These are phyloP conservation scores for Neotropicomus parvogracilis DNA, from an alignment of 1,284 basidiomycete species.

Conservation along the genomic window DNA sequence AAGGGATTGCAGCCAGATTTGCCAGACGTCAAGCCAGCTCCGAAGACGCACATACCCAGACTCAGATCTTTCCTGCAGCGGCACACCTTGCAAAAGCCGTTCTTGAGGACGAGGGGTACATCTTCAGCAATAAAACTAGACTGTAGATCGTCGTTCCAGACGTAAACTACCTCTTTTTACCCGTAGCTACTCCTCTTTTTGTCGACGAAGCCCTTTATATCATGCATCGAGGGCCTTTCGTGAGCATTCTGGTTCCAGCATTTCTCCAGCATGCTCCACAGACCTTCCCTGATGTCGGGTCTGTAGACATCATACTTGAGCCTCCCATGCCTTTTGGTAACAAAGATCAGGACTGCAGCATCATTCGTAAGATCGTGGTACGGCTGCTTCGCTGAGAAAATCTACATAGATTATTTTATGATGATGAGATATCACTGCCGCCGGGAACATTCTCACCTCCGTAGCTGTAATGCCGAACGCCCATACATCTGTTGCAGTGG, in stretches of 20 bases:
- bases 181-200: constrained; percentile 15
- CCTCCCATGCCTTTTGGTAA: constrained; percentile 14
- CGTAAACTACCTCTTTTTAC: background rate
- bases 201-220: constrained; percentile 19
- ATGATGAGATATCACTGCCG: background rate
- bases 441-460: constrained; percentile 20
- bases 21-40: constrained; percentile 85
- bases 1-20: constrained; percentile 90
- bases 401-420: constrained; percentile 9
- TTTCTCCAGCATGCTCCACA: constrained; percentile 22
- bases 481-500: constrained; percentile 28
- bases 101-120: constrained; percentile 51
- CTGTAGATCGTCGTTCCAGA: constrained; percentile 28
- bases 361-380: constrained; percentile 17
- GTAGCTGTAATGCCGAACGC: constrained; percentile 28
- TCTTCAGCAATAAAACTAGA: constrained; percentile 35
- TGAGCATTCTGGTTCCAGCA: constrained; percentile 20
- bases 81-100: constrained; percentile 60
- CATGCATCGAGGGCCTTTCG: constrained; percentile 14
- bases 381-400: constrained; percentile 25
- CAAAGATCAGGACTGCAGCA: constrained; percentile 17
- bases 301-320: constrained; percentile 25
- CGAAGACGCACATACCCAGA: constrained; percentile 62
- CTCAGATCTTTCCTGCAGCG: constrained; percentile 57
- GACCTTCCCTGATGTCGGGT: constrained; percentile 10